These are phyloP conservation scores for Limnomonas spitsbergensis DNA, from an alignment of 139 green algal genomes.

Conservation along the genomic window DNA sequence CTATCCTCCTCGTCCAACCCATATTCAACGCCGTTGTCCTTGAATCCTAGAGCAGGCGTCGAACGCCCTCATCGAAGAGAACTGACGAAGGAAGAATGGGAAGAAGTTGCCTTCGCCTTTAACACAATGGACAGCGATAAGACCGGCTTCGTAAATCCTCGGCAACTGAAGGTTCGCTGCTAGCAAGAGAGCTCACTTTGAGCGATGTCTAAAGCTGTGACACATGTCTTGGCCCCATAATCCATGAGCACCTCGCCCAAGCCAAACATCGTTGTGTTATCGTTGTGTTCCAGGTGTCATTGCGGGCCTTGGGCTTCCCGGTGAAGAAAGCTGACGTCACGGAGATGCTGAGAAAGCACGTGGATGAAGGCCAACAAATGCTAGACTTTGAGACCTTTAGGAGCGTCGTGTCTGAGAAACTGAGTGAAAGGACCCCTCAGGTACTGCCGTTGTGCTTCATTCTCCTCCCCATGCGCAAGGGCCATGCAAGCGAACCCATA, in stretches of 20 bases:
- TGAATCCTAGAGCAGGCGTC: not conserved
- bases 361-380: constrained; percentile 27
- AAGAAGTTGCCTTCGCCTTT: constrained; percentile 40
- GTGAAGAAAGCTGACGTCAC: constrained; percentile 48
- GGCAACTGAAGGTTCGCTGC: constrained; percentile 44
- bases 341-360: constrained; percentile 31
- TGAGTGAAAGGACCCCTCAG: not conserved
- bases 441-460: no score
- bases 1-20: not conserved
- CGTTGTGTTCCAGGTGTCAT: constrained; percentile 30
- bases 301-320: constrained; percentile 50
- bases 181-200: not conserved
- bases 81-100: constrained; percentile 30
- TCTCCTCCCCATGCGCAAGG: no score
- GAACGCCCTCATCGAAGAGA: not conserved
- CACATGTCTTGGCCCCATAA: not conserved
- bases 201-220: not conserved
- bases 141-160: constrained; percentile 30
- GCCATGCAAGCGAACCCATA: no score
- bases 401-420: constrained; percentile 12
- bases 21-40: constrained; percentile 6
- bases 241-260: not conserved
- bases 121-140: constrained; percentile 39
- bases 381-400: constrained; percentile 33
- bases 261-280: not conserved